Evolutionary conservation across 169 alveolate species (phyloP).

Genomic region (Neospora caninum): DNA sequence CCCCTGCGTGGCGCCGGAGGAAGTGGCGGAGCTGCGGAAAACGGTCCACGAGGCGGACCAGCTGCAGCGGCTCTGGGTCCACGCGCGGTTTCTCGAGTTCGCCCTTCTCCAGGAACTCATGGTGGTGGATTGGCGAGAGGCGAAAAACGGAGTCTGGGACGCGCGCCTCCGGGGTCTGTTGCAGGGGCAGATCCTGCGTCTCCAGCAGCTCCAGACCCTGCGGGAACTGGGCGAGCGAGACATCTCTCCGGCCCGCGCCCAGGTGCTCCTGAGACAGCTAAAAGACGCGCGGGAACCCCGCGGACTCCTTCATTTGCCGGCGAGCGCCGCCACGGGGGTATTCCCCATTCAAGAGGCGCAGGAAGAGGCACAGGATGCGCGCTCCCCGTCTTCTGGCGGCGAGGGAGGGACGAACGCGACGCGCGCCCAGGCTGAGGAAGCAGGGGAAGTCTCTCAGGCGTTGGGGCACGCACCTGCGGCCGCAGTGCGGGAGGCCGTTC

Average conservation of each 20-base stretch:
- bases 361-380: not conserved
- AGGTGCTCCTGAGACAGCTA: not conserved
- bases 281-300: not conserved
- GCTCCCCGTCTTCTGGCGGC: no score
- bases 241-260: not conserved
- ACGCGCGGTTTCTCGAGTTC: not conserved
- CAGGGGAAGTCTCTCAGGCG: not conserved
- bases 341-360: not conserved
- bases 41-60: not conserved
- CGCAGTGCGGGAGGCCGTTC: not conserved
- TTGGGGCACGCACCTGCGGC: not conserved
- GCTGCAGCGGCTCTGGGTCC: not conserved
- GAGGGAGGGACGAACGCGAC: not conserved
- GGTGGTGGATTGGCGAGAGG: not conserved
- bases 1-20: not conserved
- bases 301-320: not conserved
- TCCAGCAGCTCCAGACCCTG: conserved; percentile 13
- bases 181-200: not conserved
- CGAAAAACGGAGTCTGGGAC: not conserved
- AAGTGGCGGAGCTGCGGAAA: not conserved
- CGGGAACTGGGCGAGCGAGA: not conserved
- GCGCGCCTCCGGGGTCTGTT: not conserved
- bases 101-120: not conserved
- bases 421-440: not conserved
- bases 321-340: not conserved